Evolutionary conservation across 2,329 filamentous ascomycete genomes (phyloP).

Genomic region (Talaromyces atroroseus): DNA sequence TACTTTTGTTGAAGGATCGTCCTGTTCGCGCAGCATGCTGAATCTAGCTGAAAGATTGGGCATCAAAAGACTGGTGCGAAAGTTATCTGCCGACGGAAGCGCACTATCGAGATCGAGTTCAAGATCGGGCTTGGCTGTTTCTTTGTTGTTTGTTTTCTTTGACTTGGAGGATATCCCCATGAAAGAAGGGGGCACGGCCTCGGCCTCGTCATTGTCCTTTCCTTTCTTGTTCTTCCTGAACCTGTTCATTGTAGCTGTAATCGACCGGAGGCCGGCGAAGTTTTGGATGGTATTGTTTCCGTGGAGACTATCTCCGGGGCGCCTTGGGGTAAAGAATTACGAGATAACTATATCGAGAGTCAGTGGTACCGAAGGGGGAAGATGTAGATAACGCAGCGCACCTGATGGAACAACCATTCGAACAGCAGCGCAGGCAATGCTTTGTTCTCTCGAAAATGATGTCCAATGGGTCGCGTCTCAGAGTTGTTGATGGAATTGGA

Average conservation of each 20-base stretch:
- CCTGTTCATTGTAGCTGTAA: slow-evolving; percentile 30
- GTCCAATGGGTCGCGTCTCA: not conserved
- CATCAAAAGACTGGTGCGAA: slow-evolving; percentile 94
- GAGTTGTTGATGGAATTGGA: not conserved
- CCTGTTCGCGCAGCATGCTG: slow-evolving; percentile 93
- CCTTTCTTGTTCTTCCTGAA: slow-evolving; percentile 39
- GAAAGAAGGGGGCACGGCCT: slow-evolving; percentile 30
- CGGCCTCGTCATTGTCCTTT: slow-evolving; percentile 43
- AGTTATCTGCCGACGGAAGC: slow-evolving; percentile 79
- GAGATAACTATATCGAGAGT: not conserved
- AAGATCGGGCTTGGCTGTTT: slow-evolving; percentile 47
- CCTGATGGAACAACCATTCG: not conserved
- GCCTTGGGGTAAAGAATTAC: not conserved
- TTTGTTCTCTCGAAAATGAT: too few species aligned
- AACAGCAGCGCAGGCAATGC: not conserved
- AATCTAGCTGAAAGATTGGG: slow-evolving; percentile 90
- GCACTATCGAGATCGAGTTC: slow-evolving; percentile 68
- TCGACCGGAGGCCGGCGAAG: not conserved
- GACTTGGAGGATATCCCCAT: slow-evolving; percentile 29
- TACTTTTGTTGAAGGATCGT: slow-evolving; percentile 80
- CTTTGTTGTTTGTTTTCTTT: slow-evolving; percentile 49
- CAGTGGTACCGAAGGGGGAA: not conserved
- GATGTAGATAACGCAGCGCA: not conserved
- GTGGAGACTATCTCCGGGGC: not conserved
- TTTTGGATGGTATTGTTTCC: not conserved